phyloP scores from a whole-genome alignment of 2,329 filamentous ascomycete species.

The Aspergillus ustus region DNA sequence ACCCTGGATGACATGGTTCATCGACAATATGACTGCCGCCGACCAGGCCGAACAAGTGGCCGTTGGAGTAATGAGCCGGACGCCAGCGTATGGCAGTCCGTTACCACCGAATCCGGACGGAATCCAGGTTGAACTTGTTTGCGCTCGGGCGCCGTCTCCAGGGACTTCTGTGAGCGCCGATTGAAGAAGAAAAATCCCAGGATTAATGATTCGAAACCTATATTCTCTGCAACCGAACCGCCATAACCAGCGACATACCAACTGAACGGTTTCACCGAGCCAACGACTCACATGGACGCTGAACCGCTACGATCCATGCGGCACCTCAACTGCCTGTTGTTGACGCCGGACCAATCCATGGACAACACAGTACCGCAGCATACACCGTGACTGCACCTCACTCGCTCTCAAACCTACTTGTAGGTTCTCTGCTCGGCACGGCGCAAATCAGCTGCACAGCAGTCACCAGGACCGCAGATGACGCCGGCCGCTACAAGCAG shows the following conservation, averaged over 20 bases:
- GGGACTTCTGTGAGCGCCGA: conserved; percentile 25
- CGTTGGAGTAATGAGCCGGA: conserved; percentile 43
- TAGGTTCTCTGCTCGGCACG: not conserved
- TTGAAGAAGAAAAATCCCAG: not conserved
- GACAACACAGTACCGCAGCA: not conserved
- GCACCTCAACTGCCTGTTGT: not conserved
- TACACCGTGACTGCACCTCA: not conserved
- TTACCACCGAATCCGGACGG: conserved; percentile 33
- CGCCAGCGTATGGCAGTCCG: conserved; percentile 33
- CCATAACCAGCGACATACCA: not conserved
- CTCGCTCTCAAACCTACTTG: conserved; percentile 8
- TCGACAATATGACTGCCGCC: conserved; percentile 37
- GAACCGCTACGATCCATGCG: not conserved
- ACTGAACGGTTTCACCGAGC: not conserved
- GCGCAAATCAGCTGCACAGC: conserved; percentile 1
- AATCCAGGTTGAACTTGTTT: conserved; percentile 42
- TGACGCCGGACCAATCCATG: not conserved
- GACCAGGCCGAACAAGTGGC: conserved; percentile 43
- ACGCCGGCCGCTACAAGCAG: conserved; percentile 7
- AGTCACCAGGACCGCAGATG: conserved; percentile 7
- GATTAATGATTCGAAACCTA: not conserved
- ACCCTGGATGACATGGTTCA: conserved; percentile 44
- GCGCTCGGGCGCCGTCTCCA: conserved; percentile 40
- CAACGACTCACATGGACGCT: not conserved
- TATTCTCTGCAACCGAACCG: not conserved